Conservation (phyloP, 495 filamentous ascomycete species). For the Lepraria neglecta region DNA sequence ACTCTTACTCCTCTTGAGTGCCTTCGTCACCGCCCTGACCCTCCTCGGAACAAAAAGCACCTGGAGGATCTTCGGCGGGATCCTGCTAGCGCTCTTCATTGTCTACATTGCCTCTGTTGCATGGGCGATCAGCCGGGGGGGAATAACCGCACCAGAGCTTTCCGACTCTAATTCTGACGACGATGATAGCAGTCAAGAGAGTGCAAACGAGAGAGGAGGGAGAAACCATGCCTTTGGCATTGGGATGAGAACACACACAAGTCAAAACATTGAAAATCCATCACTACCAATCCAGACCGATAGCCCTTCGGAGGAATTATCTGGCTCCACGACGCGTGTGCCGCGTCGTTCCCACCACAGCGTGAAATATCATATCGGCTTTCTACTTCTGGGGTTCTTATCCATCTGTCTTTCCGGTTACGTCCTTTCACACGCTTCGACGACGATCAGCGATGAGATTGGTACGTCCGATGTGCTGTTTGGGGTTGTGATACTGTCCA, state of each 20-base stretch:
- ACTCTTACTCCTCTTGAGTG: not conserved
- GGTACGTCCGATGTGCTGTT: conserved; percentile 36
- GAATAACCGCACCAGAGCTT: conserved; percentile 35
- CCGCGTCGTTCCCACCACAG: not conserved
- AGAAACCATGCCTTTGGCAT: not conserved
- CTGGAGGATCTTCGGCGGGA: not conserved
- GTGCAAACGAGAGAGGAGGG: not conserved
- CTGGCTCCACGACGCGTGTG: not conserved
- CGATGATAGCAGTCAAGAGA: not conserved
- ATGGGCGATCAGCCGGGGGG: conserved; percentile 43
- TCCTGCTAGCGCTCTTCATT: conserved; percentile 31
- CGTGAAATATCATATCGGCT: not conserved
- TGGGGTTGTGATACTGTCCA: not conserved
- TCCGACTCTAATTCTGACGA: conserved; percentile 34
- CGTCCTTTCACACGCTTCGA: conserved; percentile 41
- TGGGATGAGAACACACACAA: not conserved
- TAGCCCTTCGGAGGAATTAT: not conserved
- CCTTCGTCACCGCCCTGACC: not conserved
- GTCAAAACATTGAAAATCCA: not conserved
- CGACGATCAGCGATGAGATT: conserved; percentile 35
- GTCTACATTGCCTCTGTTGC: conserved; percentile 44
- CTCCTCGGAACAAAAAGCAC: not conserved
- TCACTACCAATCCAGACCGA: not conserved
- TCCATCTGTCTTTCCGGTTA: conserved; percentile 34
- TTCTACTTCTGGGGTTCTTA: not conserved